Base-by-base conservation (phyloP, 169 alveolate genomes). In the Plasmodium cynomolgi region DNA sequence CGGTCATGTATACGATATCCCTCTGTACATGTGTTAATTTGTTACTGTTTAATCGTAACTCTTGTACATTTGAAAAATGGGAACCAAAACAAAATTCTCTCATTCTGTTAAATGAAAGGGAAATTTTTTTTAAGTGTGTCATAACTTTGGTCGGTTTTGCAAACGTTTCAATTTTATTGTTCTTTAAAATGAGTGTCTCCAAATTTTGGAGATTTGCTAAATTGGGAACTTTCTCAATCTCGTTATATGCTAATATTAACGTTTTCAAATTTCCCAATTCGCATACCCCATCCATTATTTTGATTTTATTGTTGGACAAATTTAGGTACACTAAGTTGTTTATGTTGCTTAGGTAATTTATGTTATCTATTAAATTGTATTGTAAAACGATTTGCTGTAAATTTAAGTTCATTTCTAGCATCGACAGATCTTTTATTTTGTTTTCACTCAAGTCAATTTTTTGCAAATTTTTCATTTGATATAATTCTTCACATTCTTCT, bases 161-260 rank as follows among this genome's bases (percentile, higher is more conserved):
- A 44, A 96, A 86, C 2, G 79, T 84, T 37, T 95, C 97, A 62
- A 96, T 94, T 33, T 56, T 54, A 72, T 96, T 96, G 68, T 95
- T 95, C 71, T 96, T 95, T 47, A 96, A 84, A 56, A 96, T 96
- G n/a, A 96, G 58, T 72, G 95, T 92, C 79, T 96, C 97, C 95
- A 96, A 83, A 62, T 75, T 86, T 54, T 92, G 90, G 29, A 96
- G 84, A 54, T 91, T 88, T 74, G 82, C 81, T n/a, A 96, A 86
- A 81, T 84, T 95, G 13, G 96, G 96, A 83, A 96, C 96, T 39
- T 84, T 62, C 75, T 92, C 95, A 86, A 92, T 82, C 26, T 73
- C 86, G 77, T 85, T 85, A 73, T 83, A 83, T 54, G 93, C 93
- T 86, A 86, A 86, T 50, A 86, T 86, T 86, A 86, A 33, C 15